Base-by-base conservation (phyloP, 352 stramenopile genomes). In the Discostella stelligera region DNA sequence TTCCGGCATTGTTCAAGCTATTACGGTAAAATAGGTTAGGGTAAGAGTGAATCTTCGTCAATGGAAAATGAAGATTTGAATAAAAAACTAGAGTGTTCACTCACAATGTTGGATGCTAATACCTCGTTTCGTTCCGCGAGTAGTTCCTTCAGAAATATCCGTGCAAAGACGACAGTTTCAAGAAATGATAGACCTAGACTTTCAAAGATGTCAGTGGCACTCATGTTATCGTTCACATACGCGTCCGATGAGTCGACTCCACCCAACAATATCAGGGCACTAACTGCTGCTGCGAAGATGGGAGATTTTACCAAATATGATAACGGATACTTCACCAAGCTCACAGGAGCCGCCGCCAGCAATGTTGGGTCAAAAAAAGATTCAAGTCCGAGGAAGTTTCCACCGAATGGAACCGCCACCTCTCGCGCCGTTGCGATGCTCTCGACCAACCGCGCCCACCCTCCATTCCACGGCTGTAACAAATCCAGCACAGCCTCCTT, bases 121-220 rank as follows among this genome's bases (percentile, higher is more conserved):
- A 90, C 59, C 41, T 82, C 77, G 69, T 90, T 88, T 32, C 84
- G 77, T 48, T 90, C 80, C 11, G 80, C 80, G 23, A 90, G 64
- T 10, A 90, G 63, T 46, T 80, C 76, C 52, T 88, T 86, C 9
- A 88, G 39, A 46, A 90, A 81, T 14, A 88, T 48, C 16, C 84
- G 53, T 13, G 71, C 84, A 78, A 90, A 90, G 4, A 88, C 30
- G 18, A 78, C 69, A 55, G 71, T 85, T 79, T 90, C 83, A 10
- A 88, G 44, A 20, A 55, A 54, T 30, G 84, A 80, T 44, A 88
- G n/a, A 10, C 70, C 52, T 0, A 86, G 39, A 8, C 66, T 82
- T 27, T 70, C 44, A 14, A 86, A n/a, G 25, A 77, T 71, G 48
- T 87, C 79, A 8, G 54, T 74, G 1, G 63, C n/a, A 37, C 39